Percentiles rank a stretch among this genome's conserved stretches.
phyloP scores from a whole-genome alignment of 805 yeast species.

The Lipomyces mesembrius region DNA sequence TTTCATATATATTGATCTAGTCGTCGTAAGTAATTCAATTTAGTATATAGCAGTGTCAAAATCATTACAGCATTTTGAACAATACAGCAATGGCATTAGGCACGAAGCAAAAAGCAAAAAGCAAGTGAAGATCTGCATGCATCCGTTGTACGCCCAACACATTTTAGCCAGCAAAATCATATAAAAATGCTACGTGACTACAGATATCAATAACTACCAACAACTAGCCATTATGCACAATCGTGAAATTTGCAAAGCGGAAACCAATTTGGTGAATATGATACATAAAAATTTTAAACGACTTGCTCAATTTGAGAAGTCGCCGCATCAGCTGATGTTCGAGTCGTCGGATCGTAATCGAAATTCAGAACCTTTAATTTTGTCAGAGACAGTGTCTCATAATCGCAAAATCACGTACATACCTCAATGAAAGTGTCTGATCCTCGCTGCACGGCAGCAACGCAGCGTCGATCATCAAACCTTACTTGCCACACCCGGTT shows the following conservation, averaged over 20 bases:
- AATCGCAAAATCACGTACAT: constrained; percentile 64
- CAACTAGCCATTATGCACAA: too few species aligned
- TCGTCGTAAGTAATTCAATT: background rate
- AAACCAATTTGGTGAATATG: background rate
- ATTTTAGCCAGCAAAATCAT: background rate
- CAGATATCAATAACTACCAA: background rate
- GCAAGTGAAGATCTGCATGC: background rate
- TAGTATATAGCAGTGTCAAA: too few species aligned
- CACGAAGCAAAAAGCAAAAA: background rate
- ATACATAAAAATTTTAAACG: background rate
- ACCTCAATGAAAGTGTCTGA: constrained; percentile 79
- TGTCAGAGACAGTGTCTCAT: background rate
- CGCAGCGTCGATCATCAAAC: constrained; percentile 80
- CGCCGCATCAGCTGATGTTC: background rate
- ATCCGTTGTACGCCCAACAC: background rate
- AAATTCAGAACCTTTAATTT: constrained; percentile 25
- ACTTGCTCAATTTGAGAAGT: background rate
- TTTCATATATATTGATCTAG: background rate
- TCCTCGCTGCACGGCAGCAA: constrained; percentile 84
- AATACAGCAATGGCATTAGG: background rate
- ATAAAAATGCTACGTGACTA: background rate
- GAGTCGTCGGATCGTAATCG: constrained; percentile 29
- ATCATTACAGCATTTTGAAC: background rate
- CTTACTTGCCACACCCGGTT: constrained; percentile 95
- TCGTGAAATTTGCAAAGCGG: background rate